Percentiles rank a stretch among this genome's conserved stretches.
Evolutionary conservation across 352 stramenopile genomes (phyloP).

Genomic region (Phytophthora palmivora): DNA sequence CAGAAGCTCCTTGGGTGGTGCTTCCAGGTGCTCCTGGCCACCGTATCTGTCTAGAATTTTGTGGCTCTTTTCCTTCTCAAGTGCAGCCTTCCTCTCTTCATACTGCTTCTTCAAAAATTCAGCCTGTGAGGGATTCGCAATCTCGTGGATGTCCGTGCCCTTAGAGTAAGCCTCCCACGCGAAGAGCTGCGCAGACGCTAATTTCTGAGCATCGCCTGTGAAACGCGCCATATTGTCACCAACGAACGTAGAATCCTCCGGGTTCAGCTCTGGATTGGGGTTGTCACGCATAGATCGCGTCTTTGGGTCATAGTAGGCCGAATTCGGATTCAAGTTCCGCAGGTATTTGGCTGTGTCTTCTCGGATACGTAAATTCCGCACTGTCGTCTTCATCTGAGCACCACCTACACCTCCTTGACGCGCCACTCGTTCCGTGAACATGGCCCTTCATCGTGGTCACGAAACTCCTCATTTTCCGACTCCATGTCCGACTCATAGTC

Average conservation of each 20-base stretch:
- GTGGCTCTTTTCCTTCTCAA: conserved; percentile 71
- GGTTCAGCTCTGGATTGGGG: conserved; percentile 95
- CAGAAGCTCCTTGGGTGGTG: conserved; percentile 77
- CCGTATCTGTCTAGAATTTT: conserved; percentile 97
- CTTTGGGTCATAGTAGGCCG: conserved; percentile 99
- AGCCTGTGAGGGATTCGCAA: conserved; percentile 96
- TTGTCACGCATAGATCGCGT: conserved; percentile 98
- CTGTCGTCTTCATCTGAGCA: conserved; percentile 98
- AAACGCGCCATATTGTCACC: conserved; percentile 97
- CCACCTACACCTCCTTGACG: conserved; percentile 96
- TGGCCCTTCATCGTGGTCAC: conserved; percentile 91
- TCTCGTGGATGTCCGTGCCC: conserved; percentile 93
- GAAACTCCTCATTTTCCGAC: conserved; percentile 93
- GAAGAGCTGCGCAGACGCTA: conserved; percentile 96
- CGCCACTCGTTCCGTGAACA: conserved; percentile 95
- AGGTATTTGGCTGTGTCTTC: conserved; percentile 99
- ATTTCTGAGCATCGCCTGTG: conserved; percentile 92
- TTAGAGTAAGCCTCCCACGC: conserved; percentile 95
- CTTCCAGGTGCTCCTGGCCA: conserved; percentile 91
- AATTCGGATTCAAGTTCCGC: conserved; percentile 98
- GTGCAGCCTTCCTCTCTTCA: conserved; percentile 72
- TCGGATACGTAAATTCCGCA: conserved; percentile 98
- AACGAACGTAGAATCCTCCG: conserved; percentile 93
- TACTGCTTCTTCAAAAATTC: conserved; percentile 97
- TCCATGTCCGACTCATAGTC: conserved; percentile 90